These are phyloP conservation scores for Colletotrichum truncatum DNA, from an alignment of 2,329 filamentous ascomycete genomes.

Conservation along the genomic window DNA sequence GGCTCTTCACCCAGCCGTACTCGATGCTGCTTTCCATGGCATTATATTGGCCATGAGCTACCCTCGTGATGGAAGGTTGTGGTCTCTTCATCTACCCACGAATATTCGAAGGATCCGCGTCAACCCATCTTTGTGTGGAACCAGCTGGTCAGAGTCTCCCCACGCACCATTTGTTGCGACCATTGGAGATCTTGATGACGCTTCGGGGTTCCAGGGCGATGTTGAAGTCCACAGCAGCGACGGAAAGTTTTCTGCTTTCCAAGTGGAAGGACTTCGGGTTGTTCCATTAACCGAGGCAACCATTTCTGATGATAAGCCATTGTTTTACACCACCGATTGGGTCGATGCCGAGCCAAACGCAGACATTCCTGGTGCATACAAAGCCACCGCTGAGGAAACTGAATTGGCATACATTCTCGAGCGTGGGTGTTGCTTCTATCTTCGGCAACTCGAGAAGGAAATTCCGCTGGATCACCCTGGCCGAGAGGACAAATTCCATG, in stretches of 20 bases:
- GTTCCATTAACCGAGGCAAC: not conserved
- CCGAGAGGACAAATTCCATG: not conserved
- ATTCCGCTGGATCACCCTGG: not conserved
- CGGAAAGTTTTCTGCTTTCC: not conserved
- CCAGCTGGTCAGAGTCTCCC: too few species aligned
- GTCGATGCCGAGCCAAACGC: slow-evolving; percentile 18
- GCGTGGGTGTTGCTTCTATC: slow-evolving; percentile 8
- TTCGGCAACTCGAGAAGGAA: not conserved
- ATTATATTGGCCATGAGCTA: slow-evolving; percentile 40
- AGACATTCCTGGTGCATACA: slow-evolving; percentile 37
- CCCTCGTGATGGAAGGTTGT: slow-evolving; percentile 43
- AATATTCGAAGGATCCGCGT: slow-evolving; percentile 32
- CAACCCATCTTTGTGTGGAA: not conserved
- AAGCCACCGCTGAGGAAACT: slow-evolving; percentile 31
- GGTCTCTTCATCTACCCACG: slow-evolving; percentile 40
- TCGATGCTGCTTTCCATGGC: slow-evolving; percentile 46
- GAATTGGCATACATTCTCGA: not conserved
- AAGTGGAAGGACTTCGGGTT: not conserved
- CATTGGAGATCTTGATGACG: not conserved
- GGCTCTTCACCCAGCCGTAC: slow-evolving; percentile 38
- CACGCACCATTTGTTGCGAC: not conserved
- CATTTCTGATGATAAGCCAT: not conserved
- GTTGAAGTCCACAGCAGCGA: not conserved
- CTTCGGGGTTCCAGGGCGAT: slow-evolving; percentile 10
- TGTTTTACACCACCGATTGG: slow-evolving; percentile 14